Base-by-base conservation (phyloP, 2,329 filamentous ascomycete genomes). In the Escovopsis sp. region DNA sequence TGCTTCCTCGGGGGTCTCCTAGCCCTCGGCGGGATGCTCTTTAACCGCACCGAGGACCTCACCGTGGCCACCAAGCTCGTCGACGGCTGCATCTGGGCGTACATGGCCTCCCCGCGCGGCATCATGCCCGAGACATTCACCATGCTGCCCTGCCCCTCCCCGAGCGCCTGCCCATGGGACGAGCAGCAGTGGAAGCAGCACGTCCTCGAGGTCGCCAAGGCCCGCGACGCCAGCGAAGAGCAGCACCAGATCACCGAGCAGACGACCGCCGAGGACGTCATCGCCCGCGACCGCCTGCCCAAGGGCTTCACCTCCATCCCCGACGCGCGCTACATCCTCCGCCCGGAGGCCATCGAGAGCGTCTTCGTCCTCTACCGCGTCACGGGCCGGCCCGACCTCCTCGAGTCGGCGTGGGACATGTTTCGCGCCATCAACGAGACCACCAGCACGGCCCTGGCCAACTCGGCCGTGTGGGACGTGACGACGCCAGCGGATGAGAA, bases 1-100 rank as follows among this genome's bases (percentile, higher is more conserved):
- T 81, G 77, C 51, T 82, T 78, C 48, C 61, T 69, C 1, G 76
- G 77, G 4, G 77, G 75, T 12, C 72, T 77, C 60, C 68, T 78
- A 25, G 75, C 63, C 1, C 64, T 82, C 14, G 74, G 67, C 5
- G 68, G 75, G 1, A 70, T 64, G 36, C 57, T 78, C 18, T 69
- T 79, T 39, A 56, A 27, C 23, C 60, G 39, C 42, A 47, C 58
- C 1, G 54, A 61, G 11, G 62, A 73, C 38, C 49, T 73, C 8
- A 49, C 54, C 5, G 55, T 64, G 11, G 70, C 60, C 5, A 54
- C 58, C 34, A 62, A 61, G 41, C 52, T 74, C 11, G 62, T 68
- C 0, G 55, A 62, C 15, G 69, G 68, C n/a, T 74, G 70, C 41
- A 60, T 65, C 1, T 74, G 68, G 67, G 63, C 66, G 0, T 75